These are phyloP conservation scores for Craspedostauros australis DNA, from an alignment of 108 stramenopile genomes.

Conservation along the genomic window DNA sequence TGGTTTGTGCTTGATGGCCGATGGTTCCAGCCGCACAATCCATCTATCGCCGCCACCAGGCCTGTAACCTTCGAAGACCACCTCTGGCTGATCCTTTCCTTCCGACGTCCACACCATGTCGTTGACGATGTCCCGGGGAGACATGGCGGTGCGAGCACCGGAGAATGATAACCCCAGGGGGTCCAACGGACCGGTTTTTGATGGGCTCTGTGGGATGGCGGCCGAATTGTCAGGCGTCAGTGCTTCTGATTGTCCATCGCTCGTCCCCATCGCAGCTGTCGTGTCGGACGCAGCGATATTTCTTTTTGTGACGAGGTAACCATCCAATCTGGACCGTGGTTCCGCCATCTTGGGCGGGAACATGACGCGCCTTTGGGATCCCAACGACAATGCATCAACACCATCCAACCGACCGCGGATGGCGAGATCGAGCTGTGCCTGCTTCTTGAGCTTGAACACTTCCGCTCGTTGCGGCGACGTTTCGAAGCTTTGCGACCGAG, in stretches of 20 bases:
- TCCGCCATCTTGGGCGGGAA: background rate
- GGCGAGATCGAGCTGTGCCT: slow-evolving; percentile 27
- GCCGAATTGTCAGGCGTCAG: no score
- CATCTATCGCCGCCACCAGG: slow-evolving; percentile 48
- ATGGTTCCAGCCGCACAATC: slow-evolving; percentile 24
- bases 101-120: slow-evolving; percentile 39
- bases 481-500: background rate
- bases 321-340: no score
- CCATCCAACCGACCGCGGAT: slow-evolving; percentile 49
- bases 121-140: slow-evolving; percentile 26
- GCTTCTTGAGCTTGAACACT: background rate
- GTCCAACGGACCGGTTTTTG: slow-evolving; percentile 6
- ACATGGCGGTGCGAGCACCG: background rate
- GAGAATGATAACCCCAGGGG: slow-evolving; percentile 19
- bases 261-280: no score
- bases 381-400: slow-evolving; percentile 40
- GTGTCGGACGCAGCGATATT: no score
- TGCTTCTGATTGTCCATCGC: no score
- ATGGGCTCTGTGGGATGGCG: no score
- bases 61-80: slow-evolving; percentile 49
- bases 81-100: slow-evolving; percentile 33
- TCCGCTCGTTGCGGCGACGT: background rate
- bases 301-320: no score
- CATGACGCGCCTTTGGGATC: slow-evolving; percentile 15
- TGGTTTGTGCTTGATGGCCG: background rate